Evolutionary conservation across 139 green algal genomes (phyloP), one percentile per base, ranked within the genome.

Genomic region (Chlorella sp.): DNA sequence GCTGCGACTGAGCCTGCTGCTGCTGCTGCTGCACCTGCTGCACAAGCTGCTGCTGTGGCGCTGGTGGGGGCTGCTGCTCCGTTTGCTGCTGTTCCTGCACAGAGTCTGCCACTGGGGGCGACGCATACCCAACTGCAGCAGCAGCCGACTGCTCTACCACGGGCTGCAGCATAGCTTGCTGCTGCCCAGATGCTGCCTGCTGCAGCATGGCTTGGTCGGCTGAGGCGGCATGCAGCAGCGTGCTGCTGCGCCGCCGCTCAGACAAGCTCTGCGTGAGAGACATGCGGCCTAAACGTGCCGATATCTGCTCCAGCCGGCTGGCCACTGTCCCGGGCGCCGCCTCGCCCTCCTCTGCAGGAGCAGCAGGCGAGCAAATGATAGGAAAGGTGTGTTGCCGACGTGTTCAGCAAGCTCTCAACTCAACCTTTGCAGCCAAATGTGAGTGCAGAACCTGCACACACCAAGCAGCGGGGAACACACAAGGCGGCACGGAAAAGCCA

Each of bases 291-390:
- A 75, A 63, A 26, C 78, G 78, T 1, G 78, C 78, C 20, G 78
- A 60, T 20, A 83, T 38, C 78, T 75, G 78, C 78, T 83, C 78
- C 78, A 83, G 63, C 39, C 63, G 25, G 36, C 57, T 47, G 63
- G 28, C 32, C 63, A 28, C 23, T 15, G 63, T 20, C 39, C 9
- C 23, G 4, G 21, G 39, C 39, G 55, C 63, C 28, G n/a, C 18
- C 78, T 57, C 76, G 28, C 18, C 39, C 63, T 64, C 78, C 9
- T 74, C 78, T 55, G 65, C 74, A 16, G 51, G 12, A 60, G 15
- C 51, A 60, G 11, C 9, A 60, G 51, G 51, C 21, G 51, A 60
- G 13, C 51, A 60, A 21, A 20, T 23, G 21, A 60, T 60, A 3
- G n/a, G n/a, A n/a, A n/a, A n/a, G n/a, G n/a, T n/a, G n/a, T n/a